phyloP scores from a whole-genome alignment of 805 yeast genomes.

The Hanseniaspora guilliermondii region DNA sequence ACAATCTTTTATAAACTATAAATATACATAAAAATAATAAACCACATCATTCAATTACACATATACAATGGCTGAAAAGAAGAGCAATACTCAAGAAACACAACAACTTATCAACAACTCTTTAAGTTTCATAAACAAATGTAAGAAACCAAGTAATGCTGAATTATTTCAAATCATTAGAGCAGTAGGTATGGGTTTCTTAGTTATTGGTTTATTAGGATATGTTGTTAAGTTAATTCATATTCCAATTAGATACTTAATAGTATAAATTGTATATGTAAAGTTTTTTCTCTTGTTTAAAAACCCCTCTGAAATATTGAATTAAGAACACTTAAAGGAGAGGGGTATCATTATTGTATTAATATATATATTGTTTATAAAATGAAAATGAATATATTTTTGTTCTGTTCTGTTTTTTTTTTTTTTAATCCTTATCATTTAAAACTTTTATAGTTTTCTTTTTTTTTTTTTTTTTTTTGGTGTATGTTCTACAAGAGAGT shows the following conservation, averaged over 20 bases:
- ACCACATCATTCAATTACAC: neutral
- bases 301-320: too few relatives aligned
- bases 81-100: conserved; percentile 74
- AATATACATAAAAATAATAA: neutral
- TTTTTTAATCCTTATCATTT: neutral
- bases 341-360: too few relatives aligned
- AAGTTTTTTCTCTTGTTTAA: neutral
- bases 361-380: too few relatives aligned
- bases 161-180: conserved; percentile 81
- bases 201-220: conserved; percentile 97
- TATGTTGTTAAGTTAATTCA: conserved; percentile 87
- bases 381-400: too few relatives aligned
- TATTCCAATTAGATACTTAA: conserved; percentile 90
- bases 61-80: conserved; percentile 26
- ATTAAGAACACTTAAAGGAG: too few relatives aligned
- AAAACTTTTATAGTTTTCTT: neutral
- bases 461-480: neutral
- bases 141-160: conserved; percentile 83
- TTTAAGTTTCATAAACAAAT: conserved; percentile 70
- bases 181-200: conserved; percentile 93
- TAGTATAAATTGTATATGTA: conserved; percentile 44
- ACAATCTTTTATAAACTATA: too few relatives aligned
- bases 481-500: too few relatives aligned
- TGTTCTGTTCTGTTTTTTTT: too few relatives aligned
- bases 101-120: conserved; percentile 87